Percentiles rank a stretch among this genome's conserved stretches.
These are phyloP conservation scores for Candida sanyaensis DNA, from an alignment of 1,139 yeast species.

Conservation along the genomic window DNA sequence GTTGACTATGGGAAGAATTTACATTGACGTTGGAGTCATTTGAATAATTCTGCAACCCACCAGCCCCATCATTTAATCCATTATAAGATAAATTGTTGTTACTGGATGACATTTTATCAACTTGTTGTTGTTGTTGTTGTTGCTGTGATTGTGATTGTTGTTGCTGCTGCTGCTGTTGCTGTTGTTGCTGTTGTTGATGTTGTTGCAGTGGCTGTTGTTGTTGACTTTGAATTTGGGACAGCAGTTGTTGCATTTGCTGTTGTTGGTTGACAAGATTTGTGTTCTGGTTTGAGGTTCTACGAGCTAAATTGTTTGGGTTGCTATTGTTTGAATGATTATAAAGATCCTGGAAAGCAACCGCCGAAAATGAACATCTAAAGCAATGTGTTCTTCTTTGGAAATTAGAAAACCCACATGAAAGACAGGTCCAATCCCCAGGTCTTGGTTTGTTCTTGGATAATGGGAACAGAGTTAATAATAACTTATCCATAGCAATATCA, in stretches of 20 bases:
- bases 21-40: background rate
- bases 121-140: background rate
- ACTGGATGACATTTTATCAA: background rate
- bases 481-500: slow-evolving; percentile 70
- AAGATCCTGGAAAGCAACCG: slow-evolving; percentile 61
- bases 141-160: slow-evolving; percentile 9
- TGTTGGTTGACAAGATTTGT: background rate
- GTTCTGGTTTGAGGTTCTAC: slow-evolving; percentile 2
- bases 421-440: slow-evolving; percentile 98
- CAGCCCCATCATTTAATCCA: background rate
- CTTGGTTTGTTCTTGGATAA: slow-evolving; percentile 88
- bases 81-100: background rate
- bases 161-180: slow-evolving; percentile 8
- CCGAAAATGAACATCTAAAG: slow-evolving; percentile 84
- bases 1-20: background rate
- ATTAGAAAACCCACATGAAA: slow-evolving; percentile 92
- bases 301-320: background rate
- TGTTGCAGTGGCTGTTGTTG: slow-evolving; percentile 9
- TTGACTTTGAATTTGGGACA: too few relatives aligned
- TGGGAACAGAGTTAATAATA: slow-evolving; percentile 77
- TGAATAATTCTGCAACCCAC: background rate
- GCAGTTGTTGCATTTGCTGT: background rate
- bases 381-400: slow-evolving; percentile 95
- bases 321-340: slow-evolving; percentile 15
- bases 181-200: slow-evolving; percentile 5